Base-by-base conservation (phyloP, 2,329 filamentous ascomycete species). In the Aspergillus sp. region DNA sequence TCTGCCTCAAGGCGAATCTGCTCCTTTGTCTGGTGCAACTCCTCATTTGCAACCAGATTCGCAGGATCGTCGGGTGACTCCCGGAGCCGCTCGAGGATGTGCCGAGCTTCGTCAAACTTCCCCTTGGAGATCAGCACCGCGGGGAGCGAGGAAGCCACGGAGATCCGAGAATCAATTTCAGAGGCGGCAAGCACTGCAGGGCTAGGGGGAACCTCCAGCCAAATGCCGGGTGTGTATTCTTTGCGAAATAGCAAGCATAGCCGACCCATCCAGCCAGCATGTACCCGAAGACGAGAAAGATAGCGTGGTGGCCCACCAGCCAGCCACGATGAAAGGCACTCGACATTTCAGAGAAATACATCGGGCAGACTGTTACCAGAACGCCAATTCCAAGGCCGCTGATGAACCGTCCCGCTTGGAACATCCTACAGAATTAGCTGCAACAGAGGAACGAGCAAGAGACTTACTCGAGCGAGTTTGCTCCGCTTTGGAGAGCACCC, bases 41-140 rank as follows among this genome's bases (percentile, higher is more conserved):
- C 67, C 26, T 69, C 65, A 16, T 59, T 60, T 0, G 66, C 65
- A 1, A 55, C 51, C 2, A 67, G 30, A 29, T 69, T 51, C 2
- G 65, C 44, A 0, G 62, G 59, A 14, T 67, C 64, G 14, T 56
- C 52, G 0, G 52, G 42, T 0, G 53, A 55, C 28, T 51, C 42
- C 10, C 67, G 57, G 15, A 71, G 52, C 4, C 52, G 52, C 12
- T 53, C 47, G 7, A 71, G 41, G 1, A 71, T 60, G 5, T 44
- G 32, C 48, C 60, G 65, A 0, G 69, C 69, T 37, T 72, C 64
- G 2, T 67, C 61, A 1, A 52, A 44, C 8, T 56, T 56, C 0
- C 66, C 68, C 36, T 68, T 64, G 1, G 60, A 61, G 24, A 71
- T 54, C 8, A 71, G 50, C 69, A 72, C 6, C 68, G 55, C 0